These are phyloP conservation scores for Choanephora cucurbitarum DNA, from an alignment of 371 early-diverging fungal species.

Conservation along the genomic window DNA sequence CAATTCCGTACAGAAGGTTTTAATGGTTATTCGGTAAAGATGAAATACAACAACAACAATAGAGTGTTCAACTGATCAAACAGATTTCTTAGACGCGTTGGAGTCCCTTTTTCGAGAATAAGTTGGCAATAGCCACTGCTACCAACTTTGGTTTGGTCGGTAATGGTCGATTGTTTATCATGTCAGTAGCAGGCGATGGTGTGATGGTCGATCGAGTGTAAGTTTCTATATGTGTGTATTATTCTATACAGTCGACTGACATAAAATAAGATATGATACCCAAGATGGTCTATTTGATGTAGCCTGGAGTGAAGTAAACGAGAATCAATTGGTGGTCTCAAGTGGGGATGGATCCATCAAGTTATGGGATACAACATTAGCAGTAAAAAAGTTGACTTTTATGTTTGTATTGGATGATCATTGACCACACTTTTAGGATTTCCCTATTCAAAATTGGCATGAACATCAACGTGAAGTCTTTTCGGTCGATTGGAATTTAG, in stretches of 20 bases:
- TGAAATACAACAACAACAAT: neutral
- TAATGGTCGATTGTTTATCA: slow-evolving; percentile 84
- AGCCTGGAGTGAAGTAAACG: slow-evolving; percentile 93
- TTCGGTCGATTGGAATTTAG: slow-evolving; percentile 91
- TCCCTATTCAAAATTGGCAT: slow-evolving; percentile 89
- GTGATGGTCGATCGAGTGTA: slow-evolving; percentile 71
- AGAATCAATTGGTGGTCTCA: slow-evolving; percentile 88
- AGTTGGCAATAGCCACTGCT: slow-evolving; percentile 85
- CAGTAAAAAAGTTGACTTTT: slow-evolving; percentile 71
- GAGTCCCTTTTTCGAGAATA: slow-evolving; percentile 91
- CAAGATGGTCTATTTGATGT: slow-evolving; percentile 94
- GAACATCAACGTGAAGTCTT: slow-evolving; percentile 94
- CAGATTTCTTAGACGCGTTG: slow-evolving; percentile 87
- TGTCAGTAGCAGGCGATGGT: slow-evolving; percentile 52
- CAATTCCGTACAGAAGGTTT: slow-evolving; percentile 64
- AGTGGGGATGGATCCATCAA: slow-evolving; percentile 95
- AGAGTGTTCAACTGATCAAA: too few species aligned
- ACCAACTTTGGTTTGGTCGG: slow-evolving; percentile 97
- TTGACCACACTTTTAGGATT: too few species aligned
- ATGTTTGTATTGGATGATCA: too few species aligned
- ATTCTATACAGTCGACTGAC: neutral
- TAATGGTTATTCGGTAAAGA: slow-evolving; percentile 67
- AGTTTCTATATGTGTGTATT: slow-evolving; percentile 19
- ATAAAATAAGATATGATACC: slow-evolving; percentile 77
- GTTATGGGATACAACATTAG: slow-evolving; percentile 85